Conservation (phyloP, 768 basidiomycete genomes). For the Pisolithus albus region DNA sequence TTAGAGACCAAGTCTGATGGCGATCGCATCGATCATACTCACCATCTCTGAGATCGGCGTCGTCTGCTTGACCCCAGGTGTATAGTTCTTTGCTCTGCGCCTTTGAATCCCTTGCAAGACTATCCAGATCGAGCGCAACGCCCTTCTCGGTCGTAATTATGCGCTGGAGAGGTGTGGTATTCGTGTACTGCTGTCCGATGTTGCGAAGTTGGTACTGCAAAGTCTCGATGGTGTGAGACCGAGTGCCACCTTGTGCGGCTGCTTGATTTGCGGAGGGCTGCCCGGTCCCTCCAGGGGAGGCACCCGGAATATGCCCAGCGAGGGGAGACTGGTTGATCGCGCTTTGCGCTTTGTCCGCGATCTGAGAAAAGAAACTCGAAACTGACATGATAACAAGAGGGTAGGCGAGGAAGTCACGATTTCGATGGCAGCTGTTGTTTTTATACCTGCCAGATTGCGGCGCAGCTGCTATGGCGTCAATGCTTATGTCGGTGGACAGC, state of each 20-base stretch:
- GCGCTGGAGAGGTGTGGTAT: constrained; percentile 63
- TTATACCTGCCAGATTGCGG: neutral
- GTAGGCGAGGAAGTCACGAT: constrained; percentile 7
- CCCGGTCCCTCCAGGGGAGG: constrained; percentile 25
- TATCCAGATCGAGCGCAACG: constrained; percentile 67
- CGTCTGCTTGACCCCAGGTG: constrained; percentile 72
- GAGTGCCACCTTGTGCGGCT: constrained; percentile 36
- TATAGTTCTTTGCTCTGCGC: constrained; percentile 80
- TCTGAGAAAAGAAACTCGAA: constrained; percentile 53
- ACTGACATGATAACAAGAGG: constrained; percentile 41
- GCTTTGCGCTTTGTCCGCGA: constrained; percentile 72
- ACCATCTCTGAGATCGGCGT: constrained; percentile 74
- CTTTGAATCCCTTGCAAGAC: constrained; percentile 57
- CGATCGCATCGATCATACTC: constrained; percentile 10
- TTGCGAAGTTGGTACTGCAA: constrained; percentile 68
- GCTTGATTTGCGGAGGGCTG: constrained; percentile 39
- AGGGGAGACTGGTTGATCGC: constrained; percentile 60
- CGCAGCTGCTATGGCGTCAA: neutral
- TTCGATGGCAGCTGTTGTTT: neutral
- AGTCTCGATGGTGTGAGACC: constrained; percentile 50
- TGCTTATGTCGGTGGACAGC: neutral
- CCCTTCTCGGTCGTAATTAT: constrained; percentile 77
- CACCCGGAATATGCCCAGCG: constrained; percentile 48
- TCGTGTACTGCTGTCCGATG: constrained; percentile 70
- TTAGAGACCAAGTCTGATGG: neutral